Base-by-base conservation (phyloP, 495 filamentous ascomycete genomes). In the Neurospora sp. region DNA sequence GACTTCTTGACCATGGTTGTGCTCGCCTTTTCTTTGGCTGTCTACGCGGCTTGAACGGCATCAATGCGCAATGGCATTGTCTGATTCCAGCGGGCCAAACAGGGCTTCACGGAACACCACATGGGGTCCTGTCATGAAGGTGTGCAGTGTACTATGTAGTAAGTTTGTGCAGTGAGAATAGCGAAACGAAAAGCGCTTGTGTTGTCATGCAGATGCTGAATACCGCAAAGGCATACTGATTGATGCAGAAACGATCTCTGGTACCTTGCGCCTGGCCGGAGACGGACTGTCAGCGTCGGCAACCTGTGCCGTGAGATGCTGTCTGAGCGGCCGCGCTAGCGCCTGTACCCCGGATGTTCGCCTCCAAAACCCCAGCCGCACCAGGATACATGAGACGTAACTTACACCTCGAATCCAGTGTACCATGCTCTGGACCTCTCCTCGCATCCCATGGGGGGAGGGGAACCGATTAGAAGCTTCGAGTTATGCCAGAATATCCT, bases 361-460 rank as follows among this genome's bases (percentile, higher is more conserved):
- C 80, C 77, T 81, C 76, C 77, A 75, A 41, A 37, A 79, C 77
- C 80, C 80, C 73, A 75, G 80, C 77, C 27, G 53, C 27, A 65
- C 53, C 53, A 18, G 53, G 53, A 61, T 35, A 65, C 27, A 65
- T 65, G 53, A 65, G 53, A 65, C 53, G 14, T 65, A 65, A 65
- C 22, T 61, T 31, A 16, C 53, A 61, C 53, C 53, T 31, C 4
- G 53, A 61, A 31, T 16, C 22, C 9, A 31, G 27, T 18, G 27
- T 65, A 35, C 27, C 27, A 65, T 65, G 53, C 53, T 65, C 27
- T 65, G 53, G 53, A 61, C 53, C 53, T 31, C 53, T 61, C 53
- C 53, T 7, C 12, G 53, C 53, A 61, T 16, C 53, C 14, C 6
- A 16, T 31, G 4, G 47, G 22, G 22, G 5, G 45, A 5, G 6